Conservation (phyloP, 768 basidiomycete species). For the Auricularia heimuer region DNA sequence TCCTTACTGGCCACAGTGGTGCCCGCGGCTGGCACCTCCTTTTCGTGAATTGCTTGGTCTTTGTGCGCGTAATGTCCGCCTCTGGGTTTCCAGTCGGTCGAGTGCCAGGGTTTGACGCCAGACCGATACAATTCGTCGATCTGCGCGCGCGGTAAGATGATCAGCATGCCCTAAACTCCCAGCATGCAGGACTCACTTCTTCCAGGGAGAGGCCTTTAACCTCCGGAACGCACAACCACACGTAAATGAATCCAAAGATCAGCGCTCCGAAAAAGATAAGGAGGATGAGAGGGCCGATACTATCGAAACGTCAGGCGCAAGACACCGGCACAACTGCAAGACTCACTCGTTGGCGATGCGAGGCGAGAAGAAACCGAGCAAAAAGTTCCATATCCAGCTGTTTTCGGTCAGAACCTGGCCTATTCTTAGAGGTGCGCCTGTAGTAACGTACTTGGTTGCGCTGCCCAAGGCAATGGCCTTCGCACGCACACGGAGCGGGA, state of each 20-base stretch:
- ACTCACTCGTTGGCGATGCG: constrained; percentile 47
- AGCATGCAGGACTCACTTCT: constrained; percentile 15
- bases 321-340: background rate
- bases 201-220: constrained; percentile 70
- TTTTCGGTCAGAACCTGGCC: background rate
- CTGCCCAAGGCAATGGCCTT: constrained; percentile 73
- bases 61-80: constrained; percentile 5
- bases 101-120: constrained; percentile 59
- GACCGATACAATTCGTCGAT: constrained; percentile 68
- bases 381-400: constrained; percentile 68
- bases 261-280: constrained; percentile 72
- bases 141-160: constrained; percentile 19
- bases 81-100: constrained; percentile 46
- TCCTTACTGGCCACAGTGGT: background rate
- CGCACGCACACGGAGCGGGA: constrained; percentile 70
- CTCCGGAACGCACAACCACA: constrained; percentile 71
- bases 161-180: constrained; percentile 14
- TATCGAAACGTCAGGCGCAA: constrained; percentile 11
- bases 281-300: constrained; percentile 66
- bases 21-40: background rate
- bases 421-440: background rate
- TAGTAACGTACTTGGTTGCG: constrained; percentile 34
- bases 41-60: background rate
- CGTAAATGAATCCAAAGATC: constrained; percentile 58
- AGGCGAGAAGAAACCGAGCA: constrained; percentile 63